Evolutionary conservation across 2,329 filamentous ascomycete genomes (phyloP), one percentile per base, ranked within the genome.

Genomic region (Fusarium subglutinans): DNA sequence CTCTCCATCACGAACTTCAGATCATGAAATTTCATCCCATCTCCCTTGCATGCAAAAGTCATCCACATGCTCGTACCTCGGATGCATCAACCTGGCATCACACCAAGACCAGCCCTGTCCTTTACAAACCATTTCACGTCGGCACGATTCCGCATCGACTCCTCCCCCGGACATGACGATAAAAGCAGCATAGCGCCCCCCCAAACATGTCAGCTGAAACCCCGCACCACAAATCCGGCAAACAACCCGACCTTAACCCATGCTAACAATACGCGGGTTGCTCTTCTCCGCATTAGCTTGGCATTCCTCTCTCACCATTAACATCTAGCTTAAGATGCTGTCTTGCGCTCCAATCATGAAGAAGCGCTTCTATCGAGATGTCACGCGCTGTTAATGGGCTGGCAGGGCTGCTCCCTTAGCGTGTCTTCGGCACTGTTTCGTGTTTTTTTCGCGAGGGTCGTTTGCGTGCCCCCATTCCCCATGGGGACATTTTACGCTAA

Each of bases 311-410:
- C 37, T 59, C 17, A 35, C 53, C 54, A 28, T 57, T 6, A 59
- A 28, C 28, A 61, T 15, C 40, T 48, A 33, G 43, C 28, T 60
- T n/a, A 20, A 30, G 9, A 24, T 5, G 18, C 9, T 12, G 8
- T 43, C 5, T 66, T 66, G 63, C 63, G 63, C 63, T 35, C 63
- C 63, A 66, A 66, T 66, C 50, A 66, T 0, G 17, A 44, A 10
- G 8, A 38, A 38, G 63, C 63, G 63, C 63, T 66, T 66, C 63
- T 66, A 66, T 30, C 14, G 12, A 8, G 10, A n/a, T 30, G 63
- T 66, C 63, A 66, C 63, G 60, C 63, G 63, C 35, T 66, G 63
- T 45, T 22, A 28, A 48, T 44, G 30, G 58, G 40, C 28, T 30
- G 28, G 28, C 28, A 30, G 28, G 28, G 28, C 26, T 61, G 26